A percentile compares a stretch with the other conserved stretches of the same genome.
These are phyloP conservation scores for Orbilia ellipsospora DNA, from an alignment of 2,329 filamentous ascomycete genomes.

Conservation along the genomic window DNA sequence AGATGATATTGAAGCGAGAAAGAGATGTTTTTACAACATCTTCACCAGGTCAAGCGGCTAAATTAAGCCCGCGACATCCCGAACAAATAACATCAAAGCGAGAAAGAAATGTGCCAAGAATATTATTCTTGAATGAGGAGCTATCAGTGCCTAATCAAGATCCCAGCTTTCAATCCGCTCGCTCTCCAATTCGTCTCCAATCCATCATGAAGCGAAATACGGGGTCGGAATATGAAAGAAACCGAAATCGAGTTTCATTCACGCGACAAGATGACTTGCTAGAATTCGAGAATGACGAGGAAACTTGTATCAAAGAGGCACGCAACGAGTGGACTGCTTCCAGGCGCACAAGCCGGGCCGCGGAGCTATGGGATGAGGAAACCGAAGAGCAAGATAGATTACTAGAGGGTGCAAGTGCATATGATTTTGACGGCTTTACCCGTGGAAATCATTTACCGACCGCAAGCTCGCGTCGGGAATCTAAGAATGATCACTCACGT, in stretches of 20 bases:
- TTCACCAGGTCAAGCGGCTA: no score
- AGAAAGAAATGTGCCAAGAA: no score
- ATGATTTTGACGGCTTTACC: background rate
- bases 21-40: no score
- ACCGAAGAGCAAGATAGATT: background rate
- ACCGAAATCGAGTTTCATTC: conserved; percentile 23
- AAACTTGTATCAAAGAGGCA: conserved; percentile 20
- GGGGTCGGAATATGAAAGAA: background rate
- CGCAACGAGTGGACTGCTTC: conserved; percentile 12
- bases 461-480: background rate
- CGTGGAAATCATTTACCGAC: no score
- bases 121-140: no score
- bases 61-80: no score
- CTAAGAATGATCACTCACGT: background rate
- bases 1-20: no score
- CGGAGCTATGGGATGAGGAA: background rate
- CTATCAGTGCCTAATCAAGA: background rate
- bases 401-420: conserved; percentile 16
- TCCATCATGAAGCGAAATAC: background rate
- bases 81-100: no score
- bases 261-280: conserved; percentile 30
- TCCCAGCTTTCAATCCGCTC: background rate
- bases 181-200: conserved; percentile 5
- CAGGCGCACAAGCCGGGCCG: no score
- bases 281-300: conserved; percentile 14